These are phyloP conservation scores for Sporothrix globosa DNA, from an alignment of 2,329 filamentous ascomycete genomes.

Conservation along the genomic window DNA sequence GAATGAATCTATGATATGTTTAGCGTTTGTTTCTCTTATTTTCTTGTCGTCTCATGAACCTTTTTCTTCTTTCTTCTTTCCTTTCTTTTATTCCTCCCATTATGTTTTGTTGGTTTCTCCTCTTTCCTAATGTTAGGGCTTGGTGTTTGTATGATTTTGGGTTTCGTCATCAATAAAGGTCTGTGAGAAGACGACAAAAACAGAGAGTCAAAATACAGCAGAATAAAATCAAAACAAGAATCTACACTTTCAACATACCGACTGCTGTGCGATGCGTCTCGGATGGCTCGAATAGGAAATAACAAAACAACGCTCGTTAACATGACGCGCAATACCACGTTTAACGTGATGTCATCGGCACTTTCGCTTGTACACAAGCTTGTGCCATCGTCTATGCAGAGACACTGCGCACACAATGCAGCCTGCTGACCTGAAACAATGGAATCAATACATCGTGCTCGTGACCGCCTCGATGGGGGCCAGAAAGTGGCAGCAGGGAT, in stretches of 20 bases:
- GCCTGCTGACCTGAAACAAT: not conserved
- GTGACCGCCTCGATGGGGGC: not conserved
- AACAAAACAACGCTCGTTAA: not conserved
- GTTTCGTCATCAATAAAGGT: not conserved
- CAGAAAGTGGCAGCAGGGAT: not conserved
- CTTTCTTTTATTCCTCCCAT: not conserved
- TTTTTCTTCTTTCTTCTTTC: not conserved
- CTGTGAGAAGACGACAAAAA: not conserved
- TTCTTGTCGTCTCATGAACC: not conserved
- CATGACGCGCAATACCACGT: no score
- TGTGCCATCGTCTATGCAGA: not conserved
- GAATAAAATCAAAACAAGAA: conserved; percentile 8
- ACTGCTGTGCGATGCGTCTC: not conserved
- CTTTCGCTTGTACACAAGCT: not conserved
- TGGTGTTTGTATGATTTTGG: not conserved
- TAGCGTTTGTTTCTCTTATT: conserved; percentile 7
- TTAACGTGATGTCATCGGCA: not conserved
- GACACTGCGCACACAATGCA: conserved; percentile 1
- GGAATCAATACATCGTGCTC: not conserved
- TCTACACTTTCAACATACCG: not conserved
- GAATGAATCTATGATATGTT: not conserved
- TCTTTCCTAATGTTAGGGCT: not conserved
- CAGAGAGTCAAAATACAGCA: conserved; percentile 1
- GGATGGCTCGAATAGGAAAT: not conserved
- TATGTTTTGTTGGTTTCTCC: not conserved